A percentile compares a stretch with the other conserved stretches of the same genome.
Evolutionary conservation across 495 filamentous ascomycete genomes (phyloP).

Genomic region (Acidomyces sp.): DNA sequence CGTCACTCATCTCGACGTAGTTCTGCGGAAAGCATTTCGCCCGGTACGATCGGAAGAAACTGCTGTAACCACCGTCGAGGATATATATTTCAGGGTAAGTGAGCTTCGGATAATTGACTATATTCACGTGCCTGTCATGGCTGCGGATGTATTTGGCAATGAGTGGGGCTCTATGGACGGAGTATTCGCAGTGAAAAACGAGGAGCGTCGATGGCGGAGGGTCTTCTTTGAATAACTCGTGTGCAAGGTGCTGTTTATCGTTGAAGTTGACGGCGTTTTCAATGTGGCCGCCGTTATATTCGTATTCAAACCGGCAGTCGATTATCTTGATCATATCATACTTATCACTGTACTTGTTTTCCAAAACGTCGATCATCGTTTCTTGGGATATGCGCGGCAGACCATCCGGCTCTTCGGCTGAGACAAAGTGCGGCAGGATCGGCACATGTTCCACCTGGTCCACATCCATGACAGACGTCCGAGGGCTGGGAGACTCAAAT

Average conservation of each 20-base stretch:
- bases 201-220: constrained; percentile 58
- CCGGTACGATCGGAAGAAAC: constrained; percentile 70
- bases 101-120: constrained; percentile 68
- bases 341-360: constrained; percentile 61
- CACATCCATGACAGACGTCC: constrained; percentile 66
- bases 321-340: constrained; percentile 73
- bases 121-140: constrained; percentile 71
- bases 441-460: constrained; percentile 49
- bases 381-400: constrained; percentile 74
- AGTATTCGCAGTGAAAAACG: constrained; percentile 97
- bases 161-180: constrained; percentile 88
- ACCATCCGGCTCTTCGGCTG: constrained; percentile 65
- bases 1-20: constrained; percentile 88
- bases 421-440: constrained; percentile 70
- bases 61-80: constrained; percentile 87
- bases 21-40: constrained; percentile 78
- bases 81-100: constrained; percentile 95
- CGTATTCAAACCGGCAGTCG: constrained; percentile 97
- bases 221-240: constrained; percentile 53
- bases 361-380: constrained; percentile 72
- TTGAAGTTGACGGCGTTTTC: constrained; percentile 87
- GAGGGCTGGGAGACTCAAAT: constrained; percentile 34
- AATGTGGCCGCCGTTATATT: constrained; percentile 94
- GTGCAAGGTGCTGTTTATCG: constrained; percentile 74
- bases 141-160: constrained; percentile 72